A percentile compares a stretch with the other conserved stretches of the same genome.
These are phyloP conservation scores for Boletus vinaceobasis DNA, from an alignment of 768 basidiomycete genomes.

Conservation along the genomic window DNA sequence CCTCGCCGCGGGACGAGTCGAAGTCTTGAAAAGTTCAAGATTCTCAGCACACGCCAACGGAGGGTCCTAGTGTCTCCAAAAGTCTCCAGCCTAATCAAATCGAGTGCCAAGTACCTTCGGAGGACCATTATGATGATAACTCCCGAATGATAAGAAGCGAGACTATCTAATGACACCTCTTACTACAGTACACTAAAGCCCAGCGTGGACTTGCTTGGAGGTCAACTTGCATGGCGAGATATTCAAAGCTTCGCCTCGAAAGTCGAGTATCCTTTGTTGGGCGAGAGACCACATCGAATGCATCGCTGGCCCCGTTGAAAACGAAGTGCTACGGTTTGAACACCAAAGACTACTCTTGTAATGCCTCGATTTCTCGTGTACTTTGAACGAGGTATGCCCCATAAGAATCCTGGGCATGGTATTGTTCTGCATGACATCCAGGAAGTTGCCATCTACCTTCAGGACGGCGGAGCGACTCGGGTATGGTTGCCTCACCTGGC, in stretches of 20 bases:
- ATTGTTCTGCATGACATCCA: constrained; percentile 37
- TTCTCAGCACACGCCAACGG: not conserved
- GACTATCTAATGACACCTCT: not conserved
- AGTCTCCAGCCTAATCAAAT: not conserved
- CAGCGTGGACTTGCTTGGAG: too few species aligned
- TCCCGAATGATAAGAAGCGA: too few species aligned
- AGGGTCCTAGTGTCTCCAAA: not conserved
- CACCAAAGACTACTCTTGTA: constrained; percentile 52
- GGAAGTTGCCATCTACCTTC: not conserved
- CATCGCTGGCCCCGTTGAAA: not conserved
- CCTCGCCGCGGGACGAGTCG: not conserved
- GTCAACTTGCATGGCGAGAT: not conserved
- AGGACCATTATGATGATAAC: not conserved
- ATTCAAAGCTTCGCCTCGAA: too few species aligned
- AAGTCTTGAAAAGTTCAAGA: not conserved
- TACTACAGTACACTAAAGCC: not conserved
- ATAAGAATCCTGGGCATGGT: constrained; percentile 52
- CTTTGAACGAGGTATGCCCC: constrained; percentile 56
- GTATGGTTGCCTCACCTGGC: constrained; percentile 38
- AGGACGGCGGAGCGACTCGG: not conserved
- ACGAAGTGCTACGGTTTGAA: not conserved
- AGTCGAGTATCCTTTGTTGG: not conserved
- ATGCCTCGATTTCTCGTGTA: constrained; percentile 56
- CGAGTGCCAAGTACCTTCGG: not conserved
- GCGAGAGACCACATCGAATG: too few species aligned